Conservation (phyloP, 2,329 filamentous ascomycete species). For the Triangularia verruculosa region DNA sequence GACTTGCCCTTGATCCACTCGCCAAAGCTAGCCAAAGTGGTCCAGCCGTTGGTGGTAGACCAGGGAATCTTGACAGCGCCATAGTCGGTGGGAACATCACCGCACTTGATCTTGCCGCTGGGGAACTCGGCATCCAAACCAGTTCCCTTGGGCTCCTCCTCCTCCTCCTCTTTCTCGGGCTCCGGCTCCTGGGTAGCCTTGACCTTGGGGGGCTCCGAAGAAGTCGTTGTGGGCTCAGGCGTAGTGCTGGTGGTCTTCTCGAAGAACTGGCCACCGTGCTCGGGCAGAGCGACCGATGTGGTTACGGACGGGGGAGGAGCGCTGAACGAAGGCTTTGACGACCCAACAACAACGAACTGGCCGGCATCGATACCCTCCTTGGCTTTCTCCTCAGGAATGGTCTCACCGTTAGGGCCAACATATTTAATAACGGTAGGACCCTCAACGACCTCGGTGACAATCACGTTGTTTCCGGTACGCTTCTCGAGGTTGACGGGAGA, state of each 20-base stretch:
- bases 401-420: slow-evolving; percentile 60
- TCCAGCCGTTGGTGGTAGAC: slow-evolving; percentile 71
- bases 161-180: slow-evolving; percentile 25
- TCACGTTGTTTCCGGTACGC: slow-evolving; percentile 44
- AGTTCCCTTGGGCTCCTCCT: slow-evolving; percentile 32
- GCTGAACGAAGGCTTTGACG: slow-evolving; percentile 52
- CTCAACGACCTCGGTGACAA: slow-evolving; percentile 39
- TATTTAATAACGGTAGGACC: slow-evolving; percentile 67
- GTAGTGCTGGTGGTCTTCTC: slow-evolving; percentile 40
- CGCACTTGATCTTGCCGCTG: slow-evolving; percentile 68
- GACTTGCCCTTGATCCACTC: slow-evolving; percentile 48
- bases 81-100: slow-evolving; percentile 72
- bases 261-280: slow-evolving; percentile 49
- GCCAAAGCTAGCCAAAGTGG: slow-evolving; percentile 67
- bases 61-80: slow-evolving; percentile 71
- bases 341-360: slow-evolving; percentile 63
- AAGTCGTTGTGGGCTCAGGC: slow-evolving; percentile 29
- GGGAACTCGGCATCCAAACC: slow-evolving; percentile 71
- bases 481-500: slow-evolving; percentile 45
- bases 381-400: slow-evolving; percentile 62
- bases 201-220: slow-evolving; percentile 27
- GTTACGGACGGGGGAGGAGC: slow-evolving; percentile 36
- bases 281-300: slow-evolving; percentile 35
- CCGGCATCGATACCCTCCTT: slow-evolving; percentile 69
- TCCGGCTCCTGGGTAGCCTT: slow-evolving; percentile 31